phyloP scores from a whole-genome alignment of 495 filamentous ascomycete genomes.

The Apodospora peruviana region DNA sequence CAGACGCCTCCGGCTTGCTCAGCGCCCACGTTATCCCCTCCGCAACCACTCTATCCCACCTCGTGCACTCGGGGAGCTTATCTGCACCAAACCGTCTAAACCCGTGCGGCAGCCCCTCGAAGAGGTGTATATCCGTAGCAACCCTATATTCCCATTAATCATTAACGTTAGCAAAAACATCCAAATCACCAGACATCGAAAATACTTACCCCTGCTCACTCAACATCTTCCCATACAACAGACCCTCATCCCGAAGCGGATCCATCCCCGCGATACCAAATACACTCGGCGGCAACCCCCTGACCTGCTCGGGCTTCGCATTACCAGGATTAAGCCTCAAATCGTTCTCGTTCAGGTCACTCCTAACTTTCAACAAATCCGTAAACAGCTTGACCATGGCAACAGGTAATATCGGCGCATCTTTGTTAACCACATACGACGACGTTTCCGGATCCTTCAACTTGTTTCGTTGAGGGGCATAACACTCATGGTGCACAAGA shows the following conservation, averaged over 20 bases:
- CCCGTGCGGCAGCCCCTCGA: constrained; percentile 43
- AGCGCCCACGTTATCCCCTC: constrained; percentile 38
- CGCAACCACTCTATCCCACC: constrained; percentile 39
- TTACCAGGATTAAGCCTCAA: constrained; percentile 34
- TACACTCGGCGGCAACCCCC: constrained; percentile 35
- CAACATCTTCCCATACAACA: constrained; percentile 38
- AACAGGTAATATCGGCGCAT: constrained; percentile 36
- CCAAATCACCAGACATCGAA: neutral
- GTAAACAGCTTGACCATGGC: constrained; percentile 26
- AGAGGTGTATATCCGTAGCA: constrained; percentile 36
- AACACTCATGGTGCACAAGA: constrained; percentile 26
- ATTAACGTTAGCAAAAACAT: neutral
- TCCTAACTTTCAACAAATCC: constrained; percentile 24
- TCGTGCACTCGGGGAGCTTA: constrained; percentile 25
- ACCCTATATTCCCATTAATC: constrained; percentile 17
- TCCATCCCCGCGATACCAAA: constrained; percentile 44
- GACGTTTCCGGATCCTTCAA: constrained; percentile 28
- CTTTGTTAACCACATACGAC: constrained; percentile 30
- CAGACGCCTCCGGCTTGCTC: constrained; percentile 19
- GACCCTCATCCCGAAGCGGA: constrained; percentile 41
- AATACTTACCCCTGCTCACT: constrained; percentile 29
- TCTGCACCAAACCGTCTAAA: constrained; percentile 36
- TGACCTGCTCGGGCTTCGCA: constrained; percentile 33
- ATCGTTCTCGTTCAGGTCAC: constrained; percentile 23
- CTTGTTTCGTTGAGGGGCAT: constrained; percentile 26